Evolutionary conservation across 208 protist genomes (phyloP), one percentile per base, ranked within the genome.

Genomic region (Blastocrithidia nonstop): DNA sequence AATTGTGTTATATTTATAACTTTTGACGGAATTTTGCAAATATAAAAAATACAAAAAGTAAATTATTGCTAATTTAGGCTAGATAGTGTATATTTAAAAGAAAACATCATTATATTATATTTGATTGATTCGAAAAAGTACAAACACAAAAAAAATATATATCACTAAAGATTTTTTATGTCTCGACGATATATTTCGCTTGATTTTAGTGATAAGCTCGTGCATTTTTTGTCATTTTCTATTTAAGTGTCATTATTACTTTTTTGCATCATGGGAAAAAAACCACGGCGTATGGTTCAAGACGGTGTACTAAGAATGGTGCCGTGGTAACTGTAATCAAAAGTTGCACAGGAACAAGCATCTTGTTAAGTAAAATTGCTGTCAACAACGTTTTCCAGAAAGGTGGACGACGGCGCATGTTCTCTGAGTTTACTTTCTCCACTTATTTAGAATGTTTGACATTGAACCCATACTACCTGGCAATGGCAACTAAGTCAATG

Each of bases 341-440:
- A 16, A 91, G 29, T 42, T 91, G 76, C 24, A 71, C 16, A 25
- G 81, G 81, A 1, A 79, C 74, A 5, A 85, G 24, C 36, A 91
- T 60, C 55, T 91, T 91, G 64, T 91, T 91, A 8, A 91, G 49
- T 3, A 87, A 29, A 43, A 91, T 61, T 3, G 76, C 57, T 3
- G 73, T 32, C 13, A 82, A 35, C 22, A 87, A 64, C 8, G 68
- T 81, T 45, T 69, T 61, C 63, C 57, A 82, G 49, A 89, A 82
- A 0, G 67, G 71, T 8, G 71, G 71, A 4, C 50, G 45, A 16
- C 41, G 54, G 31, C 46, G 56, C 16, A 61, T 46, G 7, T 54
- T 48, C 23, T 45, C 45, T 5, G 27, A 52, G 1, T 26, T 52
- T 45, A 46, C 6, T 24, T 42, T n/a, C n/a, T n/a, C n/a, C n/a